Base-by-base conservation (phyloP, 2,329 filamentous ascomycete genomes). In the Reticulascus tulasneorum region DNA sequence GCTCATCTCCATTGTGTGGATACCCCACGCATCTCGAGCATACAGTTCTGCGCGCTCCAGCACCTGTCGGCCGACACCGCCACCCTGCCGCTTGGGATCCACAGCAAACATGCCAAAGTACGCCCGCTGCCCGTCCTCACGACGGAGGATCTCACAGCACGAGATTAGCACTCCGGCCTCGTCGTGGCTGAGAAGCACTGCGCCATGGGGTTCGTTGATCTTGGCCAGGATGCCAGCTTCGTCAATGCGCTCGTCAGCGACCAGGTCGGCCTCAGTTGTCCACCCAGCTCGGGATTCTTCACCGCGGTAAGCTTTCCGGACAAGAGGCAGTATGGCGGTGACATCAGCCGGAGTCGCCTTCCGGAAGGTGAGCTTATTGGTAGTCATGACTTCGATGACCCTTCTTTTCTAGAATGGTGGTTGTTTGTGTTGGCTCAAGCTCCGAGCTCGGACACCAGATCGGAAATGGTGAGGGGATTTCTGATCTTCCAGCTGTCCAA, bases 51-150 rank as follows among this genome's bases (percentile, higher is more conserved):
- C 68, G 23, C 56, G 47, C 2, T 47, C 52, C 12, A 73, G 53
- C 12, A 71, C 60, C 35, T 48, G 50, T 33, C 58, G 48, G 0
- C 70, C 70, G 28, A 73, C 47, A 0, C 70, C 69, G 11, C 63
- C 62, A 5, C 59, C 61, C 50, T 73, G 69, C 19, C 53, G 44
- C 5, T 37, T 36, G 3, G 65, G 64, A 23, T 66, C 60, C 1
- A 74, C 69, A 25, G 69, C 69, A 15, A 74, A 69, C 23, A 73
- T 57, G 33, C 67, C 67, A 33, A 73, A 69, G 50, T 70, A 67
- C 19, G 40, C 32, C 12, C 21, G 17, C 12, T 9, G 4, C 3
- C 21, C 29, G 16, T 30, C 22, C 19, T 3, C 3, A 1, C 16
- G 16, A 13, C 48, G 53, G 21, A 48, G 50, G 4, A 73, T 38